phyloP scores from a whole-genome alignment of 1,139 yeast genomes.

The Hanseniaspora gamundiae region DNA sequence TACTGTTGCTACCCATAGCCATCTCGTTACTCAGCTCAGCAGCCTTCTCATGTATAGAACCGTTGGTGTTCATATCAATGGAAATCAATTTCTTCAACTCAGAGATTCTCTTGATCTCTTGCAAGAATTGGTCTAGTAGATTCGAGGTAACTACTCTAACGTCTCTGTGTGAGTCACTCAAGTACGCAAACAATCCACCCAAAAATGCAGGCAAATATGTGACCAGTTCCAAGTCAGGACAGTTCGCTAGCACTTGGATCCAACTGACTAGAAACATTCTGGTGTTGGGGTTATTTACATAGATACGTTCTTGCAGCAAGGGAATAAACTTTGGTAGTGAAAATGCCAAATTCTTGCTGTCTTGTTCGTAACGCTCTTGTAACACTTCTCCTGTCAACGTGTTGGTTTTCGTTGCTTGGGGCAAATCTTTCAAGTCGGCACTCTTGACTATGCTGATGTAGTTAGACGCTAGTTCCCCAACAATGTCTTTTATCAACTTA shows the following conservation, averaged over 20 bases:
- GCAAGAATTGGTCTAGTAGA: constrained; percentile 59
- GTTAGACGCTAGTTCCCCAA: constrained; percentile 86
- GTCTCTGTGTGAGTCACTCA: constrained; percentile 78
- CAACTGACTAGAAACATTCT: constrained; percentile 86
- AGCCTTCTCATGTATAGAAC: constrained; percentile 3
- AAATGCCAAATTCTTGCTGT: constrained; percentile 45
- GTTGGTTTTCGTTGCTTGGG: constrained; percentile 35
- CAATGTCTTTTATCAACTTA: constrained; percentile 84
- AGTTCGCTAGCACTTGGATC: constrained; percentile 81
- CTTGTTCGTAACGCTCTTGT: constrained; percentile 55
- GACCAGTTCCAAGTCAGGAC: constrained; percentile 82
- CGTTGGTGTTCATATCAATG: neutral
- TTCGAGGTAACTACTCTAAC: constrained; percentile 80
- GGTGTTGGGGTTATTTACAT: constrained; percentile 86
- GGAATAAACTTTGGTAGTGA: constrained; percentile 85
- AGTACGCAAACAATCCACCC: constrained; percentile 70
- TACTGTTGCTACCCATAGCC: neutral
- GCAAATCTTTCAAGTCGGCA: constrained; percentile 30
- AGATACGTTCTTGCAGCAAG: constrained; percentile 75
- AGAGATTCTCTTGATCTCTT: constrained; percentile 66
- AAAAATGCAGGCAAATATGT: constrained; percentile 81
- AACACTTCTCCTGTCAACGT: constrained; percentile 39
- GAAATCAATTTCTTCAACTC: constrained; percentile 39
- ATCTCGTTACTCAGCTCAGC: constrained; percentile 7
- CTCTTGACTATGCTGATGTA: constrained; percentile 72